A percentile compares a stretch with the other conserved stretches of the same genome.
Conservation (phyloP, 176 grass and related monocot species). For the Cenchrus americanus region DNA sequence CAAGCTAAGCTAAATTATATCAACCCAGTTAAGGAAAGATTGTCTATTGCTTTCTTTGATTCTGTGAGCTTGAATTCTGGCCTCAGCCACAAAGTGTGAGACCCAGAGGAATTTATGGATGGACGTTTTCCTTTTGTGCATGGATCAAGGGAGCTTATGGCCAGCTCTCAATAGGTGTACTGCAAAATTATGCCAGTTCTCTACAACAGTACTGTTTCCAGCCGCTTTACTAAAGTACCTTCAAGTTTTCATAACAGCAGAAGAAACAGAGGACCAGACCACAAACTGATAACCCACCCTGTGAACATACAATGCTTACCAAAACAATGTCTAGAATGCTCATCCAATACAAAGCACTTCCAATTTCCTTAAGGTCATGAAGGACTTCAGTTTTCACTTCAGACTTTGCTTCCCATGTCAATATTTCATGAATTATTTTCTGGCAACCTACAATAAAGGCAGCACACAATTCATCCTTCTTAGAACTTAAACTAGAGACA, state of each 20-base stretch:
- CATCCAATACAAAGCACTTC: constrained; percentile 97
- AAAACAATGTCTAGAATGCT: constrained; percentile 96
- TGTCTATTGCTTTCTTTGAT: too few relatives aligned
- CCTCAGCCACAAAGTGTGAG: too few relatives aligned
- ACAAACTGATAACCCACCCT: constrained; percentile 22
- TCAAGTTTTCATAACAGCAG: constrained; percentile 6
- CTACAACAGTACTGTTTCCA: neutral
- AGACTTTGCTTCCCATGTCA: constrained; percentile 89
- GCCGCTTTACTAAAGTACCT: neutral
- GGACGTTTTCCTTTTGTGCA: too few relatives aligned
- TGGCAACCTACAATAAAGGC: constrained; percentile 72
- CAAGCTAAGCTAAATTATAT: too few relatives aligned
- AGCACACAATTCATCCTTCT: constrained; percentile 20
- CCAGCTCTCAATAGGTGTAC: constrained; percentile 3
- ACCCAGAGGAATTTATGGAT: too few relatives aligned
- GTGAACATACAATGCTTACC: constrained; percentile 51
- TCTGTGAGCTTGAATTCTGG: too few relatives aligned
- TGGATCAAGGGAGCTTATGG: too few relatives aligned
- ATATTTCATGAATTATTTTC: constrained; percentile 96
- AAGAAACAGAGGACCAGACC: neutral
- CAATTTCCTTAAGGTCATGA: constrained; percentile 92
- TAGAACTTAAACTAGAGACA: constrained; percentile 20
- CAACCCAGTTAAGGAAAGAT: too few relatives aligned
- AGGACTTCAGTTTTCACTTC: constrained; percentile 89
- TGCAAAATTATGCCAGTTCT: constrained; percentile 24